Base-by-base conservation (phyloP, 306 rosid species). In the Lathyrus sativus region DNA sequence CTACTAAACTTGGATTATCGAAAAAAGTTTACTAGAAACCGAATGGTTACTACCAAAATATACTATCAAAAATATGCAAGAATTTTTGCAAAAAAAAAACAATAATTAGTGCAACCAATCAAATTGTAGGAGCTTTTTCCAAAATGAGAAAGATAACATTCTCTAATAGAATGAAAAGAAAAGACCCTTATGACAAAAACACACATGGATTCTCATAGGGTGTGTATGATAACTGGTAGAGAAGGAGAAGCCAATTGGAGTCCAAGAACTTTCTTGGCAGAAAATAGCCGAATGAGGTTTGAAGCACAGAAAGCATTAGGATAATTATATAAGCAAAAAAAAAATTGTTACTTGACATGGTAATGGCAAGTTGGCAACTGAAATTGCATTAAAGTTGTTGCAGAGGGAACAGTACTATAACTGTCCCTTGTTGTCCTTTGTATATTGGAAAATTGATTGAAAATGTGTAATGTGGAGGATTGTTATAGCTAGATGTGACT, bases 211-310 rank as follows among this genome's bases (percentile, higher is more conserved):
- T 61, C 74, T 74, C 67, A 68, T 54, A 72, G 50, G 67, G 28
- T 39, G 42, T 62, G 58, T 65, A 44, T 39, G 74, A 24, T 68
- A 75, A 74, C 69, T 50, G 70, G 48, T 39, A 78, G 77, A 77
- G 86, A 68, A 76, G 81, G 80, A 78, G 83, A 72, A 81, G 67
- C 74, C 65, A 12, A 86, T 81, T 86, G 97, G 95, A 78, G 67
- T 71, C 43, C 2, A 78, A 70, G 13, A 22, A 28, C 38, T 67
- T 46, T 37, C 17, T 73, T 76, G 90, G 72, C 86, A 88, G 92
- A 29, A 65, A 19, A 45, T 60, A 63, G 85, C 71, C 84, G 58
- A 86, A 85, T 85, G 78, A 68, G 74, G 62, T 18, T 50, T 74
- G 82, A 80, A 65, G 44, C 79, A 67, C 15, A 73, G 60, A 54